A percentile compares a stretch with the other conserved stretches of the same genome.
Conservation (phyloP, 1,284 basidiomycete genomes). For the Tilletia caries region DNA sequence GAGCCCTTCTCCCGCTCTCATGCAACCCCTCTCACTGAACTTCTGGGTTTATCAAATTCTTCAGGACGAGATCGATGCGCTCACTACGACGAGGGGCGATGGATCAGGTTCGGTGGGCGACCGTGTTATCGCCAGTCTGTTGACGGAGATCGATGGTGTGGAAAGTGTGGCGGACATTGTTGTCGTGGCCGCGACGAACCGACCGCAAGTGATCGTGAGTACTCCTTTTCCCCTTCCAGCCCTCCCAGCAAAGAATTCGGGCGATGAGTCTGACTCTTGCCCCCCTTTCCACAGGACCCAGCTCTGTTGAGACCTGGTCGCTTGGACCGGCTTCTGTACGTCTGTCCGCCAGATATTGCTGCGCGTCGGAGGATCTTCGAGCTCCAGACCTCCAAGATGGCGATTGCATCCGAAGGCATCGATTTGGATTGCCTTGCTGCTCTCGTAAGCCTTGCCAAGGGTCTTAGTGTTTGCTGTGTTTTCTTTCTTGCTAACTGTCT, state of each 20-base stretch:
- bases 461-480: not conserved
- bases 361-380: slow-evolving; percentile 79
- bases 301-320: slow-evolving; percentile 92
- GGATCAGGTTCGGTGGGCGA: slow-evolving; percentile 67
- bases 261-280: too few relatives aligned
- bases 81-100: slow-evolving; percentile 72
- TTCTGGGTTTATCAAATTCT: not conserved
- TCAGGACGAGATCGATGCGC: slow-evolving; percentile 94
- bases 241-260: too few relatives aligned
- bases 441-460: slow-evolving; percentile 63
- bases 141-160: slow-evolving; percentile 97
- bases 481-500: not conserved
- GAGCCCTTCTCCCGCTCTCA: too few relatives aligned
- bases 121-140: slow-evolving; percentile 83
- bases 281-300: slow-evolving; percentile 66
- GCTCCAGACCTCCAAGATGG: slow-evolving; percentile 76
- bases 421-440: slow-evolving; percentile 69
- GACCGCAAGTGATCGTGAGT: slow-evolving; percentile 83
- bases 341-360: slow-evolving; percentile 78
- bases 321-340: slow-evolving; percentile 90
- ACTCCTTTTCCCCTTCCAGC: too few relatives aligned
- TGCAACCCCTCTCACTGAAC: not conserved
- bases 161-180: slow-evolving; percentile 89
- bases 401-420: slow-evolving; percentile 65
- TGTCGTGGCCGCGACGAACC: slow-evolving; percentile 90